Evolutionary conservation across 768 basidiomycete genomes (phyloP), one percentile per base, ranked within the genome.

Genomic region (Hygrophorus russula): DNA sequence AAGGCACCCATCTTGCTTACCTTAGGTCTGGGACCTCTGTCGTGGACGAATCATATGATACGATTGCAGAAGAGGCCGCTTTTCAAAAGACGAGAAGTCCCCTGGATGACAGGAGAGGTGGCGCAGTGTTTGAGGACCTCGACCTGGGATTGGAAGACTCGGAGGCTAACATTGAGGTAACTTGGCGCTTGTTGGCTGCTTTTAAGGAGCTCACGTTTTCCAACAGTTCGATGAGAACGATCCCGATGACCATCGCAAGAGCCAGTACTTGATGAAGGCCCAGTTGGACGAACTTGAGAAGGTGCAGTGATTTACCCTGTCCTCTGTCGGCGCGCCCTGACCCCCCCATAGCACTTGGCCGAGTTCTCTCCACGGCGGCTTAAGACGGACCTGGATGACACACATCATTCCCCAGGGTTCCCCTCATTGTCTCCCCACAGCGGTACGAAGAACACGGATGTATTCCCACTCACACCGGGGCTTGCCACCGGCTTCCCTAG

Each of bases 261-360:
- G 84, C 56, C 86, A 88, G 51, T 71, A 77, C 50, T 60, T 81
- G 34, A 76, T 89, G 78, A 77, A 69, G 51, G 77, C 79, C 13
- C 74, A 82, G 56, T 62, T 90, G 17, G 87, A 90, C 55, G 81
- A 82, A 59, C 82, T 90, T 37, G 86, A 90, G 56, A 72, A 71
- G 68, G 84, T 67, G 47, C 5, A 53, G 53, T 24, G 20, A 30
- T 20, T 6, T 13, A n/a, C 14, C 33, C n/a, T 36, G 9, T 38
- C 28, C 6, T 6, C 19, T 32, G 18, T 32, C 10, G 17, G 18
- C 12, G 39, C 14, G 36, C 28, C 13, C 28, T n/a, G 27, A 28
- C 17, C 27, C 17, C 36, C 45, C 31, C 33, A 13, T 50, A 82
- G 78, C 72, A 73, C 42, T 66, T 84, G 53, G 77, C 73, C 11